Base-by-base conservation (phyloP, 768 basidiomycete genomes). In the Coprinopsis marcescibilis region DNA sequence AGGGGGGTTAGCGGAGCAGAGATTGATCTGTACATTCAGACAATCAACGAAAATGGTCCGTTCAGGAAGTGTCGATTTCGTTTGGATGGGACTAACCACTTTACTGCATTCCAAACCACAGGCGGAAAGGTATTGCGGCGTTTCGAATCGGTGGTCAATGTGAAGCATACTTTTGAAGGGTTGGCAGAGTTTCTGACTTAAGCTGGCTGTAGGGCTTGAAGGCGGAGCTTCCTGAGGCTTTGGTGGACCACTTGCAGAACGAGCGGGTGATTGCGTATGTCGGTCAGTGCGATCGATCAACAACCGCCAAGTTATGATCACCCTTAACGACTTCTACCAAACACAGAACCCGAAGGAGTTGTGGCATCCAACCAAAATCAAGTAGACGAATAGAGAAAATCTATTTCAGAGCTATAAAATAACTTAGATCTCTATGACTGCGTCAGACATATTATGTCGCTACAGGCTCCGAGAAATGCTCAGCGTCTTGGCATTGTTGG, bases 41-140 rank as follows among this genome's bases (percentile, higher is more conserved):
- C 38, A 20, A 40, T 40, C 7, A 40, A 40, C 25, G 25, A 20
- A 10, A 40, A 40, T 40, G 38, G 38, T 40, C 35, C 35, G 12
- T 36, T 36, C 17, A 17, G 12, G 12, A 19, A 36, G 7, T 8
- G 6, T 17, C 8, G 7, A 17, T 6, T 7, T 19, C 19, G 7
- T 17, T 7, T 11, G 12, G 35, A 11, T 11, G 7, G 12, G 12
- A 19, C 8, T 17, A 17, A 6, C 20, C 35, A 36, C 15, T 17
- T 36, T 32, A 32, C 29, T n/a, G n/a, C n/a, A 8, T n/a, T 8
- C 8, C 29, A 8, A 8, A n/a, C 29, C 29, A 32, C 29, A 32
- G 29, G 29, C 8, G 29, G 29, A n/a, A 32, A 32, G n/a, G 29
- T 32, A 8, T 8, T 32, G 8, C 29, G 29, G 8, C 29, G 29